phyloP scores from a whole-genome alignment of 2,329 filamentous ascomycete species.

The Aspergillus intermedius region DNA sequence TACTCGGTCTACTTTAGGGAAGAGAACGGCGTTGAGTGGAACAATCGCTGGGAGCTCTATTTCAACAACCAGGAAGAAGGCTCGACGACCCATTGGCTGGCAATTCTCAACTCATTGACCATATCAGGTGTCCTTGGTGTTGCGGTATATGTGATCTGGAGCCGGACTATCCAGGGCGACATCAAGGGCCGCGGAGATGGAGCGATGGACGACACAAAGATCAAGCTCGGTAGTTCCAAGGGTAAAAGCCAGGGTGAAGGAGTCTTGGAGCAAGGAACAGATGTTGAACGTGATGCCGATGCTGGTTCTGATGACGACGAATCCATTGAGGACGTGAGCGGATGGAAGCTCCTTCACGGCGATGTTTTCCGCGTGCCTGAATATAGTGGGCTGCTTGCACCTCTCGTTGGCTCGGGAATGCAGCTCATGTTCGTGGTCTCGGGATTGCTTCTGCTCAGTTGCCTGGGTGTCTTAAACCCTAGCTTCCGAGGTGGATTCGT shows the following conservation, averaged over 20 bases:
- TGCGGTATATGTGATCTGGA: constrained; percentile 72
- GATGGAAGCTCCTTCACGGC: constrained; percentile 84
- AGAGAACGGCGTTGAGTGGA: constrained; percentile 73
- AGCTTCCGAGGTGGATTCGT: constrained; percentile 87
- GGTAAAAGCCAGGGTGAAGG: constrained; percentile 46
- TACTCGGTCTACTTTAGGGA: constrained; percentile 89
- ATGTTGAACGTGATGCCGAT: constrained; percentile 49
- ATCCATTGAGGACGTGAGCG: constrained; percentile 68
- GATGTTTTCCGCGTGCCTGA: constrained; percentile 75
- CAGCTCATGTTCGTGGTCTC: constrained; percentile 77
- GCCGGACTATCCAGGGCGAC: constrained; percentile 70
- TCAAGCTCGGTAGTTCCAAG: constrained; percentile 43
- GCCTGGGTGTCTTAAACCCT: constrained; percentile 72
- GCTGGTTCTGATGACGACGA: constrained; percentile 62
- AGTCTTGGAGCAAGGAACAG: constrained; percentile 55
- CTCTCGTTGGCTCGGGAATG: constrained; percentile 76
- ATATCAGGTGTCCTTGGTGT: constrained; percentile 74
- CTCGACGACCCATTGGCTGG: constrained; percentile 77
- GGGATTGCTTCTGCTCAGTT: constrained; percentile 65
- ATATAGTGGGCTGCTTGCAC: constrained; percentile 67
- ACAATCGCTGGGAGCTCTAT: constrained; percentile 79
- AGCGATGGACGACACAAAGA: constrained; percentile 60
- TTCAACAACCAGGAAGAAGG: constrained; percentile 83
- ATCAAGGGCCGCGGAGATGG: constrained; percentile 68
- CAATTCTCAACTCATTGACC: constrained; percentile 78